Percentiles rank a stretch among this genome's conserved stretches.
Evolutionary conservation across 2,329 filamentous ascomycete species (phyloP).

Genomic region (Trichoderma endophyticum): DNA sequence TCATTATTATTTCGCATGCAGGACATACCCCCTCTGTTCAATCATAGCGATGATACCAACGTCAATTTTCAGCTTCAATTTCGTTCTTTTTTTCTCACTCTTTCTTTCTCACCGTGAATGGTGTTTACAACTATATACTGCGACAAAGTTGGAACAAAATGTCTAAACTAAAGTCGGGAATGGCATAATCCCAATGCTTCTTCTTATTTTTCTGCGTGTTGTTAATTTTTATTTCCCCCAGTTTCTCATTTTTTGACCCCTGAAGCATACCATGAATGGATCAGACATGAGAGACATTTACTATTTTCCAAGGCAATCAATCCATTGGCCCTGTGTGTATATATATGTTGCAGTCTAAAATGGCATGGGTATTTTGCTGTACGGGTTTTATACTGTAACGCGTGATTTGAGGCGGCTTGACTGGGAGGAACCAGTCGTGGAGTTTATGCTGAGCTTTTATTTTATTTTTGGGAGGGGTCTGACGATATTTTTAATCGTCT

Average conservation of each 20-base stretch:
- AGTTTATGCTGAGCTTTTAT: constrained; percentile 6
- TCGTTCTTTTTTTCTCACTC: background rate
- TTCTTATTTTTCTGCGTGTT: background rate
- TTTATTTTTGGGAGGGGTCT: background rate
- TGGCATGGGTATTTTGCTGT: background rate
- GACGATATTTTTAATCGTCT: background rate
- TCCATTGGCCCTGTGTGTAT: background rate
- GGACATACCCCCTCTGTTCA: constrained; percentile 35
- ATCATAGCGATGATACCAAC: constrained; percentile 23
- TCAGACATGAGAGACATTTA: background rate
- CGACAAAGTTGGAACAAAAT: background rate
- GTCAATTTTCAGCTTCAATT: constrained; percentile 13
- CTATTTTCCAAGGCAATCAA: background rate
- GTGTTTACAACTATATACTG: constrained; percentile 2
- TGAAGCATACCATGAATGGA: background rate
- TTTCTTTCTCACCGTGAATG: background rate
- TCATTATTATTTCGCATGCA: constrained; percentile 26
- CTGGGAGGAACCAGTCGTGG: background rate
- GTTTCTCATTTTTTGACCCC: background rate
- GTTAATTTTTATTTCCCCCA: background rate
- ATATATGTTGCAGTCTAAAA: background rate
- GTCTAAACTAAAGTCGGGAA: constrained; percentile 1
- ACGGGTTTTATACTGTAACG: background rate
- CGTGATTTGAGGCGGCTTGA: background rate
- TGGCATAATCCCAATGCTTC: background rate